phyloP scores from a whole-genome alignment of 2,329 filamentous ascomycete species.

The Paecilomyces fulvus region DNA sequence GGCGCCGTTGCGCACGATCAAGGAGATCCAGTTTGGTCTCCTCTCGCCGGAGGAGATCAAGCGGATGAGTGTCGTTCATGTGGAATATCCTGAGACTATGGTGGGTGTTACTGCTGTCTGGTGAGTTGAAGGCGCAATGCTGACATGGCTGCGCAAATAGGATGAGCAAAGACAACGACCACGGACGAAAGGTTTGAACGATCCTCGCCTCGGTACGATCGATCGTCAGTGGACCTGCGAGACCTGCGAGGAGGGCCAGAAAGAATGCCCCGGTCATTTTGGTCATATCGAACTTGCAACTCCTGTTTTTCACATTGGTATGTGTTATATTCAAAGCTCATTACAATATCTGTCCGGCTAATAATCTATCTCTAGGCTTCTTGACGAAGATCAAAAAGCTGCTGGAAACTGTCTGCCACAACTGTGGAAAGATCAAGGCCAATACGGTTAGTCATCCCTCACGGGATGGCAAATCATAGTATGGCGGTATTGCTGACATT shows the following conservation, averaged over 20 bases:
- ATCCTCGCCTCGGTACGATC: constrained; percentile 91
- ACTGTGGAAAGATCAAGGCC: constrained; percentile 94
- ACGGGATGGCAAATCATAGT: constrained; percentile 47
- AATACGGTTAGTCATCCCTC: constrained; percentile 86
- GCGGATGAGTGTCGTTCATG: constrained; percentile 93
- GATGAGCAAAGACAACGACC: constrained; percentile 89
- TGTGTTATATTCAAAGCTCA: constrained; percentile 6
- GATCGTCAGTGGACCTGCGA: constrained; percentile 93
- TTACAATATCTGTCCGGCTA: constrained; percentile 12
- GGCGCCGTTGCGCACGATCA: constrained; percentile 92
- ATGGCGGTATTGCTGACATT: constrained; percentile 42
- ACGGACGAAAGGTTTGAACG: constrained; percentile 85
- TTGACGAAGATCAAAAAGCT: constrained; percentile 99
- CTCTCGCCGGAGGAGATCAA: constrained; percentile 98
- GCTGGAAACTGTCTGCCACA: constrained; percentile 96
- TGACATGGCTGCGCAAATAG: constrained; percentile 24
- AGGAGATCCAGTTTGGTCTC: constrained; percentile 98
- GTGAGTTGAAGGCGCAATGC: constrained; percentile 8
- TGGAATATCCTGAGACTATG: constrained; percentile 99
- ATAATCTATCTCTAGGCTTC: constrained; percentile 57
- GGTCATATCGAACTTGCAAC: constrained; percentile 96
- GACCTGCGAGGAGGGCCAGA: constrained; percentile 92
- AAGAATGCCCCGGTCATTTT: constrained; percentile 95
- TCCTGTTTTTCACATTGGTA: constrained; percentile 82
- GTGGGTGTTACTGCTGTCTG: constrained; percentile 28